These are phyloP conservation scores for Quercus engelmannii DNA, from an alignment of 306 rosid genomes.

Conservation along the genomic window DNA sequence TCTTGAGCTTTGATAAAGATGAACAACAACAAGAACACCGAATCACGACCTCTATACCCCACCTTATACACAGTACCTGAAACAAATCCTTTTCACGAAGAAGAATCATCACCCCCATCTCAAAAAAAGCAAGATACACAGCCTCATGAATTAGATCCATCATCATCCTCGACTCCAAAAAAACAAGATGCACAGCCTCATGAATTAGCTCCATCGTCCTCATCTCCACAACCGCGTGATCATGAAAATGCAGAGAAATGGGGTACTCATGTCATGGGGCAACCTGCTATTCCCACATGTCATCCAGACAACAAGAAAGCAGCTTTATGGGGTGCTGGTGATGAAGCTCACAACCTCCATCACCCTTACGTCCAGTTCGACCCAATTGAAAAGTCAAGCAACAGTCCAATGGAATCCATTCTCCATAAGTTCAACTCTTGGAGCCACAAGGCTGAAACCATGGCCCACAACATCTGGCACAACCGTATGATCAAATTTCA, in stretches of 20 bases:
- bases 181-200: neutral
- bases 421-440: constrained; percentile 38
- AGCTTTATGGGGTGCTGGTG: constrained; percentile 18
- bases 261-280: constrained; percentile 45
- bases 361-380: constrained; percentile 35
- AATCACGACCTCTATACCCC: constrained; percentile 18
- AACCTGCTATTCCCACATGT: constrained; percentile 34
- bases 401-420: constrained; percentile 43
- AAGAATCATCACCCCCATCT: neutral
- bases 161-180: neutral
- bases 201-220: neutral
- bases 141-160: neutral
- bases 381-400: constrained; percentile 27
- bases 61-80: constrained; percentile 10
- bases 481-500: constrained; percentile 28
- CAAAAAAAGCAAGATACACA: neutral
- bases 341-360: constrained; percentile 3
- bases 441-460: constrained; percentile 43
- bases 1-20: neutral
- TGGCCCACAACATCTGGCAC: constrained; percentile 51
- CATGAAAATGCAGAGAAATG: constrained; percentile 10
- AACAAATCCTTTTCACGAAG: constrained; percentile 1
- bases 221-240: neutral
- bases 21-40: constrained; percentile 17
- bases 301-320: constrained; percentile 49